Base-by-base conservation (phyloP, 768 basidiomycete species). In the Dioszegia hungarica region DNA sequence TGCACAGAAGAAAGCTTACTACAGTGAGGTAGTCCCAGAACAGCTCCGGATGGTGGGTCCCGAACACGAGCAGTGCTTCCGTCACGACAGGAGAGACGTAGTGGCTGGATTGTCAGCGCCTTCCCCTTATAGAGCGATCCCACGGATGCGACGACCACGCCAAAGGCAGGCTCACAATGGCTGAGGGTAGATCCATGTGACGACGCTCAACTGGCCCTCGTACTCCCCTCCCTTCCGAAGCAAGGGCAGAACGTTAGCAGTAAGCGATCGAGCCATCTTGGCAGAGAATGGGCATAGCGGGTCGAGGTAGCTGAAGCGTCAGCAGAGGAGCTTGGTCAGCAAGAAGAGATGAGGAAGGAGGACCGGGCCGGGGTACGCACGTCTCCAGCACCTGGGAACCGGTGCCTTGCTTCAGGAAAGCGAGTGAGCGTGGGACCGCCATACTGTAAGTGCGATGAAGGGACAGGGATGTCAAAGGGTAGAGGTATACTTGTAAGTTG, bases 11-110 rank as follows among this genome's bases (percentile, higher is more conserved):
- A n/a, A n/a, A n/a, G n/a, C 80, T 56, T 68, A 89, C 87, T 10
- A 78, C 80, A 22, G 84, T 79, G 44, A 86, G 84, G 79, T 86
- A 94, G 0, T 79, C 62, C 89, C 90, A 91, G 77, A 88, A 93
- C 20, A 83, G 78, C n/a, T 83, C 81, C 0, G 91, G 90, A 0
- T 88, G 82, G 19, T 82, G 81, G 29, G 83, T 83, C 2, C 84
- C 81, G 33, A 86, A 89, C 5, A 90, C 89, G 9, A 94, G 79
- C 11, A 81, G 85, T 14, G 90, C 88, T 77, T 95, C 92, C 61
- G 89, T 87, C 2, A 84, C 83, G 49, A 86, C 80, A 0, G 84
- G 88, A 0, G 88, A 57, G 28, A 59, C 59, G 54, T 64, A 55
- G 48, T 71, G 66, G 61, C 70, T 72, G 24, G 4, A 10, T 45